Conservation (phyloP, 1,284 basidiomycete species). For the Testicularia cyperi region DNA sequence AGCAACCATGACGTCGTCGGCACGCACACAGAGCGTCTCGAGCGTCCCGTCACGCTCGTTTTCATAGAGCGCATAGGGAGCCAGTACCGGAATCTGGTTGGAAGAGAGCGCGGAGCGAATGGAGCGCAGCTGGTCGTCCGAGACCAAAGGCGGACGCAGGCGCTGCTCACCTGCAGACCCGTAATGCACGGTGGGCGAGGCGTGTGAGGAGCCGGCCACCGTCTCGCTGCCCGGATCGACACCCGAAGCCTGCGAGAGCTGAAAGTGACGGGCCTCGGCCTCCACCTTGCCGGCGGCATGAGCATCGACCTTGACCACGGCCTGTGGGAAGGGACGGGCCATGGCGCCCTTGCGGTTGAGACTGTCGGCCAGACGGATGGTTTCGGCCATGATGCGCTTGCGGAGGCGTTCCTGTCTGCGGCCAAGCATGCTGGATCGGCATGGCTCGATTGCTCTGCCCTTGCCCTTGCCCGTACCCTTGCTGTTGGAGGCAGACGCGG, state of each 20-base stretch:
- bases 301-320: constrained; percentile 46
- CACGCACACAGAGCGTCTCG: constrained; percentile 78
- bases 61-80: constrained; percentile 90
- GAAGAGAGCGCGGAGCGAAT: constrained; percentile 84
- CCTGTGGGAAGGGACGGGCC: constrained; percentile 72
- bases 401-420: constrained; percentile 58
- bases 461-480: constrained; percentile 17
- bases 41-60: constrained; percentile 63
- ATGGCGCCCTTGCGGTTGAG: constrained; percentile 81
- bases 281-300: constrained; percentile 21
- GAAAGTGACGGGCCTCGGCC: constrained; percentile 14
- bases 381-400: constrained; percentile 74
- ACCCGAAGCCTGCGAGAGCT: constrained; percentile 3
- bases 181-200: constrained; percentile 17
- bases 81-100: constrained; percentile 92
- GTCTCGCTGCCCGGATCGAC: constrained; percentile 5
- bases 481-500: constrained; percentile 20
- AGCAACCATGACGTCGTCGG: constrained; percentile 87
- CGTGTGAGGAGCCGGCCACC: constrained; percentile 11
- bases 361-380: constrained; percentile 69
- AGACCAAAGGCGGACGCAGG: constrained; percentile 61
- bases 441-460: neutral
- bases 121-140: constrained; percentile 74
- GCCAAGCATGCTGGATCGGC: constrained; percentile 13
- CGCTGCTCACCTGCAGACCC: constrained; percentile 19